These are phyloP conservation scores for Coemansia sp. DNA, from an alignment of 192 early-diverging fungal genomes.

Conservation along the genomic window DNA sequence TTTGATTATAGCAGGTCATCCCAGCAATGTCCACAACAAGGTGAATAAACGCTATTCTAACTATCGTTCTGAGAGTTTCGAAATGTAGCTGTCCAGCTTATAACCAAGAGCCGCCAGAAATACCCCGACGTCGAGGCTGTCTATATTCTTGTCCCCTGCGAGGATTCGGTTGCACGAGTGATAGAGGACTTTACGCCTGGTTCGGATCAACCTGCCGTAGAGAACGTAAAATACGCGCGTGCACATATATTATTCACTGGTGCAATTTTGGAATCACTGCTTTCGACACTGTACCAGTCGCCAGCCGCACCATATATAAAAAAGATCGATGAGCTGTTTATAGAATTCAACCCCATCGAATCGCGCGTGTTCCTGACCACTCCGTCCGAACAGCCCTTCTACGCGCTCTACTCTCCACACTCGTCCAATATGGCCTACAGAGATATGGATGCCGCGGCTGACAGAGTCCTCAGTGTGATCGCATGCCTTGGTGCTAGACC, in stretches of 20 bases:
- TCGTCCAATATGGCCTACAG: conserved; percentile 10
- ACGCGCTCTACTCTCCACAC: conserved; percentile 54
- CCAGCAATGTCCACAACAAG: no score
- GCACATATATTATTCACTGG: conserved; percentile 56
- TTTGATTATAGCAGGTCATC: not conserved
- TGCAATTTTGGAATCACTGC: conserved; percentile 37
- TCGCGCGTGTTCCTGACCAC: conserved; percentile 52
- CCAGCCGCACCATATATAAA: conserved; percentile 40
- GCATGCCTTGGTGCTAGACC: conserved; percentile 41
- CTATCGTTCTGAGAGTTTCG: not conserved
- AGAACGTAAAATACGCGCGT: conserved; percentile 24
- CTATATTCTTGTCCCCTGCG: conserved; percentile 52
- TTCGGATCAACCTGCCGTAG: not conserved
- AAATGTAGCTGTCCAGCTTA: conserved; percentile 45
- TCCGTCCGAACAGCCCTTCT: conserved; percentile 52
- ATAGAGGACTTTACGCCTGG: conserved; percentile 42
- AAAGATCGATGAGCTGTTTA: conserved; percentile 42
- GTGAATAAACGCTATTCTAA: no score
- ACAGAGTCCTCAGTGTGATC: conserved; percentile 46
- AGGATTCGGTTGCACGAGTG: conserved; percentile 41
- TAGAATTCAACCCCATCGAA: conserved; percentile 55
- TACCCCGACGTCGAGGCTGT: conserved; percentile 53
- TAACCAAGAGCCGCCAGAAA: conserved; percentile 45
- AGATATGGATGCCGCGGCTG: conserved; percentile 49
- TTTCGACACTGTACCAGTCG: conserved; percentile 38